Percentiles rank a stretch among this genome's conserved stretches.
phyloP scores from a whole-genome alignment of 129 eudicot genomes.

The Helianthus annuus region DNA sequence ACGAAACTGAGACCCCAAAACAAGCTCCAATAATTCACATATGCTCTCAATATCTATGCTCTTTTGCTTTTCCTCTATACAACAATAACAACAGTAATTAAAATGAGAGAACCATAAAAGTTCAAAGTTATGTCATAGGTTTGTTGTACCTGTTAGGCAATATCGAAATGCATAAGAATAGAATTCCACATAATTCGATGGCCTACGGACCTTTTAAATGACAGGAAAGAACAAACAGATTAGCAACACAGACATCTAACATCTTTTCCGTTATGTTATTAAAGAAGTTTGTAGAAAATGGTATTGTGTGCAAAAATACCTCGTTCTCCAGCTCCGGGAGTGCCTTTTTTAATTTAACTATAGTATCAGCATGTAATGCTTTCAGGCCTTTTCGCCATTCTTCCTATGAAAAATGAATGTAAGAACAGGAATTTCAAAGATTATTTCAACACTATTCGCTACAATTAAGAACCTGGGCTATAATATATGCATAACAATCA shows the following conservation, averaged over 20 bases:
- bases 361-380: constrained; percentile 82
- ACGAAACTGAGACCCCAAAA: constrained; percentile 70
- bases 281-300: background rate
- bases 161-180: constrained; percentile 79
- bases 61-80: constrained; percentile 90
- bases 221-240: constrained; percentile 11
- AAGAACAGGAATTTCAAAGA: constrained; percentile 3
- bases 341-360: constrained; percentile 64
- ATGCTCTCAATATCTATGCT: constrained; percentile 95
- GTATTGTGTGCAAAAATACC: constrained; percentile 41
- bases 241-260: background rate
- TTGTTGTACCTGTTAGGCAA: constrained; percentile 75
- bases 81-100: constrained; percentile 15
- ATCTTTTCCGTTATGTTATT: background rate
- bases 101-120: background rate
- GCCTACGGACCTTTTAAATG: constrained; percentile 69
- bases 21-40: constrained; percentile 86
- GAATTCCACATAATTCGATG: constrained; percentile 77
- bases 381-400: constrained; percentile 96
- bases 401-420: constrained; percentile 47
- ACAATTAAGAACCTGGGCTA: background rate
- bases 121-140: background rate
- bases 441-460: constrained; percentile 3
- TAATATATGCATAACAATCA: constrained; percentile 14
- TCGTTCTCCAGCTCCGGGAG: constrained; percentile 86